Base-by-base conservation (phyloP, 2,329 filamentous ascomycete species). In the Neofusicoccum umdonicola region DNA sequence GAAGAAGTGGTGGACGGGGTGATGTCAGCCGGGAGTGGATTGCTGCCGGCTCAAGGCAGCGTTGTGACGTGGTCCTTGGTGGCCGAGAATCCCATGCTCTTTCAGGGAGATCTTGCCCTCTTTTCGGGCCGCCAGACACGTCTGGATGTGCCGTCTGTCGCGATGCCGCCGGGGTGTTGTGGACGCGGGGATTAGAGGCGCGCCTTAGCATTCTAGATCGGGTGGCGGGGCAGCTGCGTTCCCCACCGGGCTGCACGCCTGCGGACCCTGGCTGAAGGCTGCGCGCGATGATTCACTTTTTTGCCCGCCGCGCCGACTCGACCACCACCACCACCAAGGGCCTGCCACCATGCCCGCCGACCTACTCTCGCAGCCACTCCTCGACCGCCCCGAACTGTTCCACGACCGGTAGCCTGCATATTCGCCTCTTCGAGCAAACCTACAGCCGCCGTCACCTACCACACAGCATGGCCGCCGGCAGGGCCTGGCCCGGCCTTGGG, bases 401-500 rank as follows among this genome's bases (percentile, higher is more conserved):
- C 52, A 27, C 35, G 34, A 35, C 44, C 52, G 41, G 13, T 57
- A 57, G 52, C 54, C 27, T 31, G 27, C 6, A 4, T 8, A n/a
- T 19, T n/a, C 8, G 45, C 37, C 52, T 34, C 22, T 22, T 35
- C 27, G 12, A 4, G 15, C 27, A 15, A 15, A 37, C 8, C 57
- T 17, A 37, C 57, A 19, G 1, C n/a, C 35, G 5, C 27, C 19
- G n/a, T 41, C 42, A 19, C n/a, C 8, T 4, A 15, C 45, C 22
- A 5, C 37, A 4, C 9, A 17, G n/a, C 13, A 52, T 35, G 11
- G 72, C 69, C 13, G 70, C 67, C 22, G 69, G 70, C 1, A 58
- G 3, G 1, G 68, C 68, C 11, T 71, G 72, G 1, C 70, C 69
- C 4, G 72, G 75, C 27, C 71, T 71, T 31, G 72, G 70, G 45